Base-by-base conservation (phyloP, 768 basidiomycete species). In the Hericium erinaceus region DNA sequence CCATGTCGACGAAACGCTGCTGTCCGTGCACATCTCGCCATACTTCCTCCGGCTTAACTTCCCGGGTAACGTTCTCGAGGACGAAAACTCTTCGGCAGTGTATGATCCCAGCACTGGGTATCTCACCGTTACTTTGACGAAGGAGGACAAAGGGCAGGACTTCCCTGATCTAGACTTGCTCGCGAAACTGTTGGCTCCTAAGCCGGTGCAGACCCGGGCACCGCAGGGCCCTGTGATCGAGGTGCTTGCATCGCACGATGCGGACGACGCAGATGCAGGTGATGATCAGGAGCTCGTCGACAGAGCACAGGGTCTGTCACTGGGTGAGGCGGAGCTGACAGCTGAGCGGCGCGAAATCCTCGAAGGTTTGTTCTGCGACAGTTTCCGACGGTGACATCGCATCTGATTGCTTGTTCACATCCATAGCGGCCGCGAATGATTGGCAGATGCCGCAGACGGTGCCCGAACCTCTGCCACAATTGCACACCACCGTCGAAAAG, bases 31-130 rank as follows among this genome's bases (percentile, higher is more conserved):
- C 64, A 80, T 92, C 67, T 89, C 87, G 58, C 91, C 91, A 2
- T 94, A 92, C 67, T 93, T 87, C 64, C 76, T 93, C 55, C 84
- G 89, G 1, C 76, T 94, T 60, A 82, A 84, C 64, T 91, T 94
- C 68, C 79, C 87, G 63, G 68, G 80, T 0, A 67, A 87, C 24
- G 62, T 86, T 41, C 80, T 88, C 57, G 87, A 89, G 63, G 89
- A 92, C 57, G 78, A 80, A 33, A 69, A 71, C 24, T 84, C 88
- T 16, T 80, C 80, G 26, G 91, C 89, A 2, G 67, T 74, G 63
- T 94, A 92, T 65, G 86, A 94, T 68, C 82, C 89, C 28, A 75
- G 79, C 39, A 77, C 83, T n/a, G 91, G 89, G n/a, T 81, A 84
- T 66, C 74, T 94, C 63, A 86, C 80, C 13, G 74, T 92, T 55